Conservation (phyloP, 805 yeast genomes). For the Kodamaea hsintzibuensis region DNA sequence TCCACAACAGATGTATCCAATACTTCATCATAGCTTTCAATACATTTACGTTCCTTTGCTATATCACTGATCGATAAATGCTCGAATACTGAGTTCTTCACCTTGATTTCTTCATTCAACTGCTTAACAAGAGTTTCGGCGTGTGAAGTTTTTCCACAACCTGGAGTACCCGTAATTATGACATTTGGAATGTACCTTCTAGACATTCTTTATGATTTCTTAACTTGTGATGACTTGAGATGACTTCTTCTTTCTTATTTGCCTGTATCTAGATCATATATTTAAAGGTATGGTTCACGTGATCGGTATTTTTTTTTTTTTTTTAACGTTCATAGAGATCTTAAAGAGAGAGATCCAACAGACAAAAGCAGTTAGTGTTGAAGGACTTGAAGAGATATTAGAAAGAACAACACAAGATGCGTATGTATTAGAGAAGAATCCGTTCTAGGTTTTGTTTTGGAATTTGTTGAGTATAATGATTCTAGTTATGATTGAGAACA, state of each 20-base stretch:
- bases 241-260: neutral
- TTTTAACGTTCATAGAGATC: neutral
- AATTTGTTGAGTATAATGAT: neutral
- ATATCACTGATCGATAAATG: slow-evolving; percentile 74
- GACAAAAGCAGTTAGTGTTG: neutral
- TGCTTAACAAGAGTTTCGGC: slow-evolving; percentile 57
- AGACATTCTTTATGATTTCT: slow-evolving; percentile 25
- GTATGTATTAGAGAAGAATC: neutral
- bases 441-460: neutral
- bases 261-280: neutral
- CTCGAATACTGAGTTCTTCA: slow-evolving; percentile 29
- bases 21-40: slow-evolving; percentile 82
- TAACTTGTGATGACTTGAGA: neutral
- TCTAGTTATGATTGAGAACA: neutral
- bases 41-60: slow-evolving; percentile 74
- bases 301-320: neutral
- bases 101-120: slow-evolving; percentile 36
- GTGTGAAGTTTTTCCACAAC: slow-evolving; percentile 84
- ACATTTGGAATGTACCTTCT: slow-evolving; percentile 63
- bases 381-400: neutral
- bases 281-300: neutral
- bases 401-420: neutral
- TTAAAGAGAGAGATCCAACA: neutral
- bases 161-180: slow-evolving; percentile 94
- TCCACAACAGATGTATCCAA: slow-evolving; percentile 88